A percentile compares a stretch with the other conserved stretches of the same genome.
Evolutionary conservation across 2,329 filamentous ascomycete genomes (phyloP).

Genomic region (Beauveria scarabaeidicola): DNA sequence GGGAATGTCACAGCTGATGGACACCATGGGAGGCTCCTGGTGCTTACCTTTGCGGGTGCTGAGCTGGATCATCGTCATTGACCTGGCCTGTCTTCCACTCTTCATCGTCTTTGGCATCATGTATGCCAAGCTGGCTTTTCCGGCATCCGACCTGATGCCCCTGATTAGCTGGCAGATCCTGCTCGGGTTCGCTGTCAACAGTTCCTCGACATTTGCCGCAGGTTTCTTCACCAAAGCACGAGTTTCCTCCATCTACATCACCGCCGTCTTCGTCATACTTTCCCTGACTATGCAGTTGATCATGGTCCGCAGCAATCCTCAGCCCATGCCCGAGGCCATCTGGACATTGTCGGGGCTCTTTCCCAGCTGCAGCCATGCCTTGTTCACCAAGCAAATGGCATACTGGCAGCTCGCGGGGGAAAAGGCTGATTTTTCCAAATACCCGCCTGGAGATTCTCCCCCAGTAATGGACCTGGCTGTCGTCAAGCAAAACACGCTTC

Average conservation of each 20-base stretch:
- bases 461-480: conserved; percentile 15
- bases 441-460: conserved; percentile 3
- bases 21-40: conserved; percentile 36
- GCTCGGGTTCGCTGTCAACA: conserved; percentile 45
- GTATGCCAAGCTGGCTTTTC: not conserved
- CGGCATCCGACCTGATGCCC: not conserved
- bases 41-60: conserved; percentile 19
- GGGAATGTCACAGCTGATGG: conserved; percentile 25
- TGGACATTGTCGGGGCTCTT: conserved; percentile 16
- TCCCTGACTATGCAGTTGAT: conserved; percentile 11
- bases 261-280: conserved; percentile 21
- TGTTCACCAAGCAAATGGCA: conserved; percentile 19
- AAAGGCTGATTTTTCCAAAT: conserved; percentile 5
- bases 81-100: conserved; percentile 27
- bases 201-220: conserved; percentile 51
- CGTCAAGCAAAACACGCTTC: conserved; percentile 21
- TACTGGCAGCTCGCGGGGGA: conserved; percentile 15
- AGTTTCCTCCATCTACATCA: conserved; percentile 23
- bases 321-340: not conserved
- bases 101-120: conserved; percentile 29
- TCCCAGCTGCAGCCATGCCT: conserved; percentile 18
- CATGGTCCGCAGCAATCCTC: not conserved
- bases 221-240: conserved; percentile 27
- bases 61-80: conserved; percentile 20
- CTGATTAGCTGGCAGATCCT: conserved; percentile 37